phyloP scores from a whole-genome alignment of 495 filamentous ascomycete species.

The Penicillium antarcticum region DNA sequence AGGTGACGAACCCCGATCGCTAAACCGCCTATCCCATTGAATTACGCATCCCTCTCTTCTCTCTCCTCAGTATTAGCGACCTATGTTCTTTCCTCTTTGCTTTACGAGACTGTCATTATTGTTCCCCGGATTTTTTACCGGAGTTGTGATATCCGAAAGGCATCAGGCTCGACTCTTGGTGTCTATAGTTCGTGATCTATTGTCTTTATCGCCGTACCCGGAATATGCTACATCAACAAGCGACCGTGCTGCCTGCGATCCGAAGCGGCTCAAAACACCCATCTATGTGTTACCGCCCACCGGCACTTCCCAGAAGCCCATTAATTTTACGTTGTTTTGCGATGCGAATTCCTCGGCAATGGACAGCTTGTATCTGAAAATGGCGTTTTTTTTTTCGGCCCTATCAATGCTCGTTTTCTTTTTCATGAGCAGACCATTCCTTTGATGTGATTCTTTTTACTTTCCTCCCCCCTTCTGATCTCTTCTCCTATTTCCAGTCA shows the following conservation, averaged over 20 bases:
- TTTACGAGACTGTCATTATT: conserved; percentile 14
- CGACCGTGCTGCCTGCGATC: background rate
- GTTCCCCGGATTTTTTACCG: conserved; percentile 24
- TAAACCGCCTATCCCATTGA: conserved; percentile 10
- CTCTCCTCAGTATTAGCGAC: conserved; percentile 5
- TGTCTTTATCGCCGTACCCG: background rate
- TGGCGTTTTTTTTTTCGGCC: conserved; percentile 23
- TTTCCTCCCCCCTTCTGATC: conserved; percentile 3
- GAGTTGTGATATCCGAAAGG: conserved; percentile 26
- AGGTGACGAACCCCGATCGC: conserved; percentile 52
- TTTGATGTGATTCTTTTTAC: conserved; percentile 10
- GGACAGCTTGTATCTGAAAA: conserved; percentile 14
- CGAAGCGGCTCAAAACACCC: background rate
- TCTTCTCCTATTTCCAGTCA: conserved; percentile 1
- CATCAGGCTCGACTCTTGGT: conserved; percentile 19
- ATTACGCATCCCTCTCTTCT: conserved; percentile 2
- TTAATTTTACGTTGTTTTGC: background rate
- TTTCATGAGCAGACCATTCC: conserved; percentile 10
- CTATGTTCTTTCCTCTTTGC: background rate
- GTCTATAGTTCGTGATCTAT: conserved; percentile 18
- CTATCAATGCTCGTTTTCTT: conserved; percentile 8
- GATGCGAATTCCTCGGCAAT: background rate
- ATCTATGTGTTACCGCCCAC: background rate
- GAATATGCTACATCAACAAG: background rate
- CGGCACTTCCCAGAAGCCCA: background rate